Percentiles rank a stretch among this genome's conserved stretches.
Conservation (phyloP, 345 rosid genomes). For the Acer campestre region DNA sequence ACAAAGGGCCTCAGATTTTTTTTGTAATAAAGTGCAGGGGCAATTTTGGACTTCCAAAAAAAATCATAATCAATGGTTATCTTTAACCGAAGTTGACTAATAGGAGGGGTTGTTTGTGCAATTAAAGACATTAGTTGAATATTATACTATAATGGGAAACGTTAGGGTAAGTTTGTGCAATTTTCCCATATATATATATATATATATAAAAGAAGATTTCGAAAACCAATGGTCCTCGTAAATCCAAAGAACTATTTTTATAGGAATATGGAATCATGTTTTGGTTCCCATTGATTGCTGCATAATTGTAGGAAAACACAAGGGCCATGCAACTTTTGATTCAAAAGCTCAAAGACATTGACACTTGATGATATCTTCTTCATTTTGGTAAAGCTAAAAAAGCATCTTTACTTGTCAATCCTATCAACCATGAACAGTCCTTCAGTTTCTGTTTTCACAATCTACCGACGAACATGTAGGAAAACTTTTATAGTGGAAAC, state of each 20-base stretch:
- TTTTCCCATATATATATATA: neutral
- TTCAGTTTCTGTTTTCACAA: too few species aligned
- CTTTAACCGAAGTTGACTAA: too few species aligned
- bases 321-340: neutral
- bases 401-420: neutral
- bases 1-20: too few species aligned
- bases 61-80: too few species aligned
- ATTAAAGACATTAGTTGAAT: too few species aligned
- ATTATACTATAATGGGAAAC: too few species aligned
- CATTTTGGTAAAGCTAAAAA: neutral
- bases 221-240: conserved; percentile 18
- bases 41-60: too few species aligned
- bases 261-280: conserved; percentile 25
- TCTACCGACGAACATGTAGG: neutral
- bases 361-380: conserved; percentile 1
- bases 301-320: neutral
- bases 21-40: too few species aligned
- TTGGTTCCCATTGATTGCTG: conserved; percentile 14
- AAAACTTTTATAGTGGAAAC: too few species aligned
- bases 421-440: neutral
- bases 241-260: conserved; percentile 4
- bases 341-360: conserved; percentile 1
- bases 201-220: neutral
- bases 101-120: too few species aligned
- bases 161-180: too few species aligned